Conservation (phyloP, 441 rosid genomes). For the Aleurites moluccanus region DNA sequence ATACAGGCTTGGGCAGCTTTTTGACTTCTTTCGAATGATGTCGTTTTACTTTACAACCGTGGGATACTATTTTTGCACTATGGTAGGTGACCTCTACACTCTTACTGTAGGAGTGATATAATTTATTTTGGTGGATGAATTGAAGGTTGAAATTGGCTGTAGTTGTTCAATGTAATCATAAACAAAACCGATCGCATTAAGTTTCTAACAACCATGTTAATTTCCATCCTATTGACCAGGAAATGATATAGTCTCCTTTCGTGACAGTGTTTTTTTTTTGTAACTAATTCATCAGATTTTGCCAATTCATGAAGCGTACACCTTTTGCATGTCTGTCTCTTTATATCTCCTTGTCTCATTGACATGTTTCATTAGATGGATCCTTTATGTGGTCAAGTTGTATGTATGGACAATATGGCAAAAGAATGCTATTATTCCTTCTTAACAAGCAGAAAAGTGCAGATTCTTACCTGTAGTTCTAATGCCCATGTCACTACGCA, state of each 20-base stretch:
- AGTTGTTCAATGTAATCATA: conserved; percentile 9
- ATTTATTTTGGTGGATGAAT: conserved; percentile 1
- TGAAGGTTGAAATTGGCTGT: conserved; percentile 10
- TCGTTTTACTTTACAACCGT: conserved; percentile 97
- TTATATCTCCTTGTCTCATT: conserved; percentile 11
- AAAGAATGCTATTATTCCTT: not conserved
- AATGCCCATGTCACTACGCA: not conserved
- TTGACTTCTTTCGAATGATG: conserved; percentile 98
- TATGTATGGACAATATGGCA: not conserved
- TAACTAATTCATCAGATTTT: not conserved
- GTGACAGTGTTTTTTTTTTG: not conserved
- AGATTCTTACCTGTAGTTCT: not conserved
- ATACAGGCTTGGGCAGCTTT: conserved; percentile 98
- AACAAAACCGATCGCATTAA: not conserved
- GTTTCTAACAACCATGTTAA: not conserved
- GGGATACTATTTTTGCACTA: conserved; percentile 93
- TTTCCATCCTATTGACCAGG: not conserved
- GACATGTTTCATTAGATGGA: conserved; percentile 11
- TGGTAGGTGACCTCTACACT: conserved; percentile 55
- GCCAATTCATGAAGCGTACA: not conserved
- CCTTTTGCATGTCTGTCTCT: conserved; percentile 3
- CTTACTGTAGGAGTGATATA: not conserved
- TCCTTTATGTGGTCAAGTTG: not conserved
- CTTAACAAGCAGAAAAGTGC: not conserved
- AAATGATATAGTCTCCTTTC: too few species aligned